phyloP scores from a whole-genome alignment of 1,139 yeast genomes.

The Magnusiomyces fungicola region DNA sequence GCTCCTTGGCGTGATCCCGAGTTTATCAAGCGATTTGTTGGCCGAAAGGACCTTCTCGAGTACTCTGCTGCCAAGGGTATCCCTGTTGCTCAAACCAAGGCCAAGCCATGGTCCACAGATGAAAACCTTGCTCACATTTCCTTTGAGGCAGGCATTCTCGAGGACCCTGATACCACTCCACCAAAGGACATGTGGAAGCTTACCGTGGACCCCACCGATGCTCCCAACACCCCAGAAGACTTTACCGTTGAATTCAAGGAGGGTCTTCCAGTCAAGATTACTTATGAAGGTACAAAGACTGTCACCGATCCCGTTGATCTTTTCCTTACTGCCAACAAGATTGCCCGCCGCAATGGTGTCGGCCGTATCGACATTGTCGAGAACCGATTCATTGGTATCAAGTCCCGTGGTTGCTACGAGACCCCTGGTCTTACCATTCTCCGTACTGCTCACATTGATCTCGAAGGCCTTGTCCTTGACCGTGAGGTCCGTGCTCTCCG shows the following conservation, averaged over 20 bases:
- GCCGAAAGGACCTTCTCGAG: slow-evolving; percentile 90
- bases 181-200: slow-evolving; percentile 99
- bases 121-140: slow-evolving; percentile 98
- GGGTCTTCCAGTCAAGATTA: slow-evolving; percentile 82
- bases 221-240: slow-evolving; percentile 89
- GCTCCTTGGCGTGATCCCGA: slow-evolving; percentile 99
- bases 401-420: slow-evolving; percentile 98
- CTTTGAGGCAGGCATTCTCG: slow-evolving; percentile 97
- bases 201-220: slow-evolving; percentile 91
- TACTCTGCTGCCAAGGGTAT: slow-evolving; percentile 88
- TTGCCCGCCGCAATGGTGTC: slow-evolving; percentile 98
- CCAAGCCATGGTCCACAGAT: slow-evolving; percentile 99
- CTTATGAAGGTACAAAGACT: slow-evolving; percentile 52
- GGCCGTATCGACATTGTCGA: slow-evolving; percentile 99
- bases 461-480: slow-evolving; percentile 94
- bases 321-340: slow-evolving; percentile 83
- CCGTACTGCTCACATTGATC: slow-evolving; percentile 89
- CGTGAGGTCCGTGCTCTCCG: slow-evolving; percentile 97
- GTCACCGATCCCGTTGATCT: slow-evolving; percentile 85
- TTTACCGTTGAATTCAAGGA: slow-evolving; percentile 72
- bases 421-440: slow-evolving; percentile 96
- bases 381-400: slow-evolving; percentile 96
- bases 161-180: slow-evolving; percentile 96
- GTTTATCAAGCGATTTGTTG: slow-evolving; percentile 92
- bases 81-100: slow-evolving; percentile 94